Evolutionary conservation across 2,329 filamentous ascomycete species (phyloP).

Genomic region (Verticillium albo-atrum): DNA sequence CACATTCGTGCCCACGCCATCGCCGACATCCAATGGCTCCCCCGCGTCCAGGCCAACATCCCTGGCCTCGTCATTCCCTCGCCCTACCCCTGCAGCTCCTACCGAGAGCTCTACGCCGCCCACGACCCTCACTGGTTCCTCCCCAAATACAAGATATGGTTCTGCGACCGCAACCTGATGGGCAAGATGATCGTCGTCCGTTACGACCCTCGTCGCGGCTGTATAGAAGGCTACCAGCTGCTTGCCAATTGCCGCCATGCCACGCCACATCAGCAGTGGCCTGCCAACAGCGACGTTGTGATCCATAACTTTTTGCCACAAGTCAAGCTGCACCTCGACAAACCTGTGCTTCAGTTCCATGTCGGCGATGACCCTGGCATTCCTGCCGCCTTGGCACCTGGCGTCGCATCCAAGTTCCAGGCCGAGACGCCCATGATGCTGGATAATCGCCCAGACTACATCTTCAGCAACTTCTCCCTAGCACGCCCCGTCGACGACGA

Average conservation of each 20-base stretch:
- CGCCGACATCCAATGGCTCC: slow-evolving; percentile 69
- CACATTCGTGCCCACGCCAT: slow-evolving; percentile 53
- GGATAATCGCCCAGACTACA: slow-evolving; percentile 37
- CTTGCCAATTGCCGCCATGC: slow-evolving; percentile 58
- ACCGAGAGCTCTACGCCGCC: slow-evolving; percentile 65
- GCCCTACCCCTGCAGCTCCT: slow-evolving; percentile 57
- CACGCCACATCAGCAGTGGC: slow-evolving; percentile 55
- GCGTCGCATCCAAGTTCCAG: slow-evolving; percentile 29
- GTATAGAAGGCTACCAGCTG: slow-evolving; percentile 77
- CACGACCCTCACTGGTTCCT: slow-evolving; percentile 86
- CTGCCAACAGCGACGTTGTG: slow-evolving; percentile 58
- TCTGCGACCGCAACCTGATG: slow-evolving; percentile 67
- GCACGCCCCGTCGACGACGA: slow-evolving; percentile 44
- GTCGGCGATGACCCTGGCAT: slow-evolving; percentile 4
- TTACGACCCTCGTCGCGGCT: slow-evolving; percentile 67
- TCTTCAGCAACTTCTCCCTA: slow-evolving; percentile 66
- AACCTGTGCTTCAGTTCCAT: slow-evolving; percentile 60
- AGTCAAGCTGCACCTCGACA: slow-evolving; percentile 69
- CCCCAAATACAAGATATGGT: slow-evolving; percentile 77
- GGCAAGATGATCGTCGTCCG: slow-evolving; percentile 74
- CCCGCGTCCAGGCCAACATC: slow-evolving; percentile 63
- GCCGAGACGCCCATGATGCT: slow-evolving; percentile 50
- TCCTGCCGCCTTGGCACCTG: neutral
- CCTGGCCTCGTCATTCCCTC: slow-evolving; percentile 48
- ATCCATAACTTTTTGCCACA: slow-evolving; percentile 70